These are phyloP conservation scores for Trypethelium eluteriae DNA, from an alignment of 495 filamentous ascomycete species.

Conservation along the genomic window DNA sequence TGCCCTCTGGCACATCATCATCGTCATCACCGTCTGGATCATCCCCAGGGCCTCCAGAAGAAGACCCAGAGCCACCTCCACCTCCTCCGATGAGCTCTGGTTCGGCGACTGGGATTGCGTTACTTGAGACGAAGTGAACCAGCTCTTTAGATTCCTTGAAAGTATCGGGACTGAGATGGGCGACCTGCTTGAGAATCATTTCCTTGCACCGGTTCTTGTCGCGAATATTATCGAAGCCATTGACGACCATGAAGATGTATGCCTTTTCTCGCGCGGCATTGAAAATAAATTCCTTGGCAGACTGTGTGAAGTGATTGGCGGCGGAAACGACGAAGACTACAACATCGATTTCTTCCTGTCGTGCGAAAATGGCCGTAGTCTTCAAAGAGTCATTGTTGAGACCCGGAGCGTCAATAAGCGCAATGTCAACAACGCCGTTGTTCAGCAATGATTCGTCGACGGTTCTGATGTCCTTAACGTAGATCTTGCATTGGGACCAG, in stretches of 20 bases:
- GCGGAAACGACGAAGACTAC: constrained; percentile 98
- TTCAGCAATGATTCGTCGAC: constrained; percentile 92
- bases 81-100: constrained; percentile 43
- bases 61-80: constrained; percentile 48
- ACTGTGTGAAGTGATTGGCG: constrained; percentile 93
- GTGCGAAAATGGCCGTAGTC: constrained; percentile 91
- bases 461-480: constrained; percentile 81
- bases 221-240: constrained; percentile 88
- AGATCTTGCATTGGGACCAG: constrained; percentile 94
- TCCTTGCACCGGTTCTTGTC: constrained; percentile 82
- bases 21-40: constrained; percentile 54
- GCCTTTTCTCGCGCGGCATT: constrained; percentile 94
- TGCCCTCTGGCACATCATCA: constrained; percentile 37
- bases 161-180: constrained; percentile 74
- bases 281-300: constrained; percentile 93
- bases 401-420: constrained; percentile 91
- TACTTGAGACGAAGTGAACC: constrained; percentile 96
- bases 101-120: constrained; percentile 70
- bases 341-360: constrained; percentile 97
- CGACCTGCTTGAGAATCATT: constrained; percentile 85
- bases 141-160: constrained; percentile 88
- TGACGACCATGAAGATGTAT: constrained; percentile 98
- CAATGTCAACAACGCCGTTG: constrained; percentile 97
- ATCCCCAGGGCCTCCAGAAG: constrained; percentile 48
- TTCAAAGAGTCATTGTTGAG: constrained; percentile 93